Evolutionary conservation across 2,329 filamentous ascomycete genomes (phyloP), one percentile per base, ranked within the genome.

Genomic region (Coniochaeta ligniaria): DNA sequence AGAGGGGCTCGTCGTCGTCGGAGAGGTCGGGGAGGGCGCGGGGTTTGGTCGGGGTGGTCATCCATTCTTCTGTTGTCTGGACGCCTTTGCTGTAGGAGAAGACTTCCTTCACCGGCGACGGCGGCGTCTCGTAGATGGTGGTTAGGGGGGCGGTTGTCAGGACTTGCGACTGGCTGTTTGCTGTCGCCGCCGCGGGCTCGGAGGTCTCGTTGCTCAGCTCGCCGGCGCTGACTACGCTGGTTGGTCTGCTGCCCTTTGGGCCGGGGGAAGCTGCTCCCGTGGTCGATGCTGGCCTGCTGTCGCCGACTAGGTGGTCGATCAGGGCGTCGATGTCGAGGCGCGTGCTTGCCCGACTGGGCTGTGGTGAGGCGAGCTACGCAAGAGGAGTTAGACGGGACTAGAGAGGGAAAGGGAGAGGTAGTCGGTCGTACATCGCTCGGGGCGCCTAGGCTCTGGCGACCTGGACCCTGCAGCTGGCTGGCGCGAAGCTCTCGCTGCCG

Each of bases 81-180:
- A 98, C 92, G 60, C 88, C 93, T 78, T 97, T 98, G 81, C 91
- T 98, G 80, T 99, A 99, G 59, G 92, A 96, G 70, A 96, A 92
- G 62, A 96, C 81, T 74, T 99, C 95, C 65, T 89, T 85, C 60
- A 88, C 84, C 36, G 89, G 86, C 22, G 87, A 88, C 1, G 90
- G 89, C 1, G 89, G 86, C 65, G 86, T 90, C 73, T 96, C 93
- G 75, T 89, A 92, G 62, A 95, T 84, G 36, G 91, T 92, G 20
- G 87, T 86, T 59, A 92, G 80, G 8, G 90, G 82, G 12, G 85
- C 86, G 1, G 92, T 89, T 8, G 86, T 89, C 22, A 96, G 83
- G 3, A 86, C 88, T 69, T 94, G 91, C 17, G 82, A 78, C 28
- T 78, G 77, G 43, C 73, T 74, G 63, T 75, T 78, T 26, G 75